Evolutionary conservation across 805 yeast genomes (phyloP), one percentile per base, ranked within the genome.

Genomic region (Maudiozyma saulgeensis): DNA sequence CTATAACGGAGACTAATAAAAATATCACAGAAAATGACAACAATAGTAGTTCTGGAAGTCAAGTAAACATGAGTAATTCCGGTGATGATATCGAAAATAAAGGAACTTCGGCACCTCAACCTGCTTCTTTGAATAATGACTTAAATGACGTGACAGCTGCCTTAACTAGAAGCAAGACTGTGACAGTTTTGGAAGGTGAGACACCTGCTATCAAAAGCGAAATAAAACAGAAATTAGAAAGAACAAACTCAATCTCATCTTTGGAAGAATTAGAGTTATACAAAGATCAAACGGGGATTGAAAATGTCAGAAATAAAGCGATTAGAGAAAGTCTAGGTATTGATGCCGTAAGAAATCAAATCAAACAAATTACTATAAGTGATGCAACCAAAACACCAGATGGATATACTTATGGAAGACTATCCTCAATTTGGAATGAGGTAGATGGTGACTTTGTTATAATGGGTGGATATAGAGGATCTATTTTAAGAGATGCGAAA

Each of bases 391-490:
- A 48, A 12, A 57, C 65, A 2, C 39, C 47, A 1, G 68, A 65
- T 45, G 67, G 67, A 2, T 62, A 60, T 41, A 45, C 50, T 9
- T 49, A 41, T 8, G 42, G 52, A 7, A 51, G 67, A 26, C 32
- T 62, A 47, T 76, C 76, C 31, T 61, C 76, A 1, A 71, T 82
- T 1, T 84, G 73, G 72, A 75, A 77, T 51, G 77, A 76, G 25
- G 56, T 88, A 1, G 82, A 80, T 21, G 96, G 96, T 4, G 89
- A 89, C 59, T 74, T 90, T 1, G 78, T 90, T 2, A 71, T 90
- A 1, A 51, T 90, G 64, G 96, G 96, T 5, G 97, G 97, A 0
- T 90, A 85, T 65, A 72, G 97, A 57, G 97, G 97, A 2, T 79
- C 88, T 43, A 77, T 84, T 5, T 67, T 90, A 47, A 64, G 91